Percentiles rank a stretch among this genome's conserved stretches.
phyloP scores from a whole-genome alignment of 2,329 filamentous ascomycete genomes.

The Neobulgaria alba region DNA sequence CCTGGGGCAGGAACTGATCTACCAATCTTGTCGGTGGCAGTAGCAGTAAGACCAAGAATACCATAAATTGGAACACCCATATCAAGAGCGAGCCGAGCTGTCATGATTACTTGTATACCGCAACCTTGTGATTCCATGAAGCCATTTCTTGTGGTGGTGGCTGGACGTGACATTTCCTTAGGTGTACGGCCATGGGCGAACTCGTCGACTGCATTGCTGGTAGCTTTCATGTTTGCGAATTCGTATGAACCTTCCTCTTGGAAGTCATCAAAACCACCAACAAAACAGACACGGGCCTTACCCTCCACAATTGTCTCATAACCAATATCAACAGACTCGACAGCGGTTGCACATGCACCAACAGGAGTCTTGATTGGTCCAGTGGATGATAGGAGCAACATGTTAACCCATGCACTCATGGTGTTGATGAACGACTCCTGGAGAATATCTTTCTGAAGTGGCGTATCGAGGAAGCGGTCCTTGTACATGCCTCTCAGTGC shows the following conservation, averaged over 20 bases:
- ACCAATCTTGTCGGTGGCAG: constrained; percentile 97
- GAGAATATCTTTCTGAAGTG: constrained; percentile 95
- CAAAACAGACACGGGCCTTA: constrained; percentile 94
- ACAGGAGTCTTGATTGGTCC: constrained; percentile 98
- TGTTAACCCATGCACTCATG: constrained; percentile 99
- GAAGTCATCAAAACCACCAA: constrained; percentile 98
- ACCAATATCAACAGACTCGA: constrained; percentile 95
- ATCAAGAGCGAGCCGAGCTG: constrained; percentile 85
- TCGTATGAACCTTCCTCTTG: constrained; percentile 98
- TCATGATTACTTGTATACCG: constrained; percentile 98
- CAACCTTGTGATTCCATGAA: constrained; percentile 99
- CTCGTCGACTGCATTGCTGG: constrained; percentile 95
- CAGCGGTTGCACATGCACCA: constrained; percentile 91
- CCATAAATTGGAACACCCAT: constrained; percentile 99
- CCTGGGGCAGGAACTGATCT: constrained; percentile 94
- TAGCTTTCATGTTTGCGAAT: constrained; percentile 99
- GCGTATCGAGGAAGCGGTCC: constrained; percentile 92
- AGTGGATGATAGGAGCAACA: constrained; percentile 93
- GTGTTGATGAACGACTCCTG: constrained; percentile 99
- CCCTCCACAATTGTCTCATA: constrained; percentile 98
- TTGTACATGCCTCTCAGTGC: constrained; percentile 97
- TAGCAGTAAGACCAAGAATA: constrained; percentile 85
- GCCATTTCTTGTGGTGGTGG: constrained; percentile 90
- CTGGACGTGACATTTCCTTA: constrained; percentile 94
- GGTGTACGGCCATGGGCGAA: constrained; percentile 92